Evolutionary conservation across 2,329 filamentous ascomycete species (phyloP).

Genomic region (Colletotrichum destructivum): DNA sequence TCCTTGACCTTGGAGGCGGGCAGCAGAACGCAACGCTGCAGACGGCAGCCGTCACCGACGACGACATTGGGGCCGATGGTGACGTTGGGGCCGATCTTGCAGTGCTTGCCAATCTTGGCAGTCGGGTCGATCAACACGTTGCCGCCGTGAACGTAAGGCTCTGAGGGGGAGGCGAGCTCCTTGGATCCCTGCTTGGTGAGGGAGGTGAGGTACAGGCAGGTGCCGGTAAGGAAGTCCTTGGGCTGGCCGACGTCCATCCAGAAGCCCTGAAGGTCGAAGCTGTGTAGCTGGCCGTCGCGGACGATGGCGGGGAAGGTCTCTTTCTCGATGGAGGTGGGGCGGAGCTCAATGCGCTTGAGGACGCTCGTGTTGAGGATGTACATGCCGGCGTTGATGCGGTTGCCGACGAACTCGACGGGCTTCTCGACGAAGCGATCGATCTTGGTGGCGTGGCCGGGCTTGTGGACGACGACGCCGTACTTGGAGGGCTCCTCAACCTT

Average conservation of each 20-base stretch:
- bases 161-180: constrained; percentile 79
- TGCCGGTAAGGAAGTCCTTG: constrained; percentile 97
- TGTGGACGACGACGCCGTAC: constrained; percentile 98
- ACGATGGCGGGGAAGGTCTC: constrained; percentile 98
- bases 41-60: constrained; percentile 91
- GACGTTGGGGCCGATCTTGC: constrained; percentile 97
- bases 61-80: constrained; percentile 95
- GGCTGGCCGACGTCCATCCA: constrained; percentile 99
- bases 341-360: constrained; percentile 91
- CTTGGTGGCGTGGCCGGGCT: constrained; percentile 88
- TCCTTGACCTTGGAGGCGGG: constrained; percentile 96
- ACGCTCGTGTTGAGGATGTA: constrained; percentile 97
- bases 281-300: constrained; percentile 91
- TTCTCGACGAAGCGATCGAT: constrained; percentile 99
- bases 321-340: constrained; percentile 97
- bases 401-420: constrained; percentile 97
- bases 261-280: constrained; percentile 96
- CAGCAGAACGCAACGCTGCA: constrained; percentile 93
- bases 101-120: constrained; percentile 98
- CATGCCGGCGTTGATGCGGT: constrained; percentile 98
- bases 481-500: constrained; percentile 99
- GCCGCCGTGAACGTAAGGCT: constrained; percentile 89
- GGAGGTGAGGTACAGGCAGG: constrained; percentile 95
- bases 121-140: constrained; percentile 96
- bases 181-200: constrained; percentile 92